phyloP scores from a whole-genome alignment of 257 asterid species.

The Pogostemon cablin region DNA sequence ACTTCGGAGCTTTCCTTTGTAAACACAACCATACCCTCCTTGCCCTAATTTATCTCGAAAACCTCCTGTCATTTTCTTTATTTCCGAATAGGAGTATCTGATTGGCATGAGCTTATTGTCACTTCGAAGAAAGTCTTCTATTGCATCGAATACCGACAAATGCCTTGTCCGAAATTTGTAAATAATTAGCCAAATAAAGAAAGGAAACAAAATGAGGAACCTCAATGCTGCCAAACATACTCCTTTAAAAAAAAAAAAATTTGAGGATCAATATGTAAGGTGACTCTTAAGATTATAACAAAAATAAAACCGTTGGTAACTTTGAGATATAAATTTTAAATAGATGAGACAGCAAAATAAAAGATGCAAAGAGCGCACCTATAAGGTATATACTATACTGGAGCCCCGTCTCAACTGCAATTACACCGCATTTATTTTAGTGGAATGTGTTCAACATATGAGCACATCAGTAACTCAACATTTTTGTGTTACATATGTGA shows the following conservation, averaged over 20 bases:
- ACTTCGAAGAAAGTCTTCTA: conserved; percentile 30
- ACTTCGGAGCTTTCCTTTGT: conserved; percentile 46
- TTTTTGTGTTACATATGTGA: too few species aligned
- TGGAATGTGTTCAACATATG: too few species aligned
- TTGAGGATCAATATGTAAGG: neutral
- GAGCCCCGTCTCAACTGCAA: too few species aligned
- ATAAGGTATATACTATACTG: too few species aligned
- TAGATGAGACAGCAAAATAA: too few species aligned
- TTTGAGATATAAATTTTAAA: too few species aligned
- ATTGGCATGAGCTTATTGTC: conserved; percentile 38
- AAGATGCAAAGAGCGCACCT: too few species aligned
- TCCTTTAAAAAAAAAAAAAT: neutral
- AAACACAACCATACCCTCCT: conserved; percentile 46
- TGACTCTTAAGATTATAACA: too few species aligned
- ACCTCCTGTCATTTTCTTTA: conserved; percentile 36
- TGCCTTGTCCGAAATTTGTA: conserved; percentile 33
- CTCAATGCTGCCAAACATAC: neutral
- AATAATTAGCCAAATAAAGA: neutral
- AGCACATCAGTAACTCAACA: too few species aligned
- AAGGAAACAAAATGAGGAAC: conserved; percentile 3
- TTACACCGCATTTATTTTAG: too few species aligned
- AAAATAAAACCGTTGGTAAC: too few species aligned
- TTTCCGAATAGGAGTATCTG: conserved; percentile 40
- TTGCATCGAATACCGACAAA: conserved; percentile 29
- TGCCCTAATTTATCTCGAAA: conserved; percentile 41